phyloP scores from a whole-genome alignment of 2,329 filamentous ascomycete genomes.

The Beauveria varroae region DNA sequence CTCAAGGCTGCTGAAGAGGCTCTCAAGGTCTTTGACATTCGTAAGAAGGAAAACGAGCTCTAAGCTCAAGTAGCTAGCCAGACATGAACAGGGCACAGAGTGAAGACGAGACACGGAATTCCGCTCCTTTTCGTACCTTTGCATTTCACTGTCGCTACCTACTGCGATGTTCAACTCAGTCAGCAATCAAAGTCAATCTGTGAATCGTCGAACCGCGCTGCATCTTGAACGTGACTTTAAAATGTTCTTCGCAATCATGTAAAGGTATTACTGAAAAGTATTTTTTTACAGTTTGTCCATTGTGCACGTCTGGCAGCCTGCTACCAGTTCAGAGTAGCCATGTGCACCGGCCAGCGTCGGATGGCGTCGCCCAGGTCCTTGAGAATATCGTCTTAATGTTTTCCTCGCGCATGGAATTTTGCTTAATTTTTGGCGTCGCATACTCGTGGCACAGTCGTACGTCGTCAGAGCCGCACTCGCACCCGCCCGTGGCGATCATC shows the following conservation, averaged over 20 bases:
- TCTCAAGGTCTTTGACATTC: slow-evolving; percentile 65
- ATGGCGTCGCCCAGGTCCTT: not conserved
- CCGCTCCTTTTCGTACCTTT: not conserved
- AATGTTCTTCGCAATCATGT: not conserved
- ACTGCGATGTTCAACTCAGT: not conserved
- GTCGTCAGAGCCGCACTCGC: not conserved
- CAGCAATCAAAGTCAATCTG: not conserved
- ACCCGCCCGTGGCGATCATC: not conserved
- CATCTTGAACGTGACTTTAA: not conserved
- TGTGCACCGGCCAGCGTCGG: slow-evolving; percentile 1
- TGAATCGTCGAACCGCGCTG: not conserved
- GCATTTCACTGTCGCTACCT: slow-evolving; percentile 6
- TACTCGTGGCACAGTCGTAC: not conserved
- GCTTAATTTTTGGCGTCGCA: not conserved
- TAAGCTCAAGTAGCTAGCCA: slow-evolving; percentile 21
- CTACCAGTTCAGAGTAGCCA: slow-evolving; percentile 2
- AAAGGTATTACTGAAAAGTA: not conserved
- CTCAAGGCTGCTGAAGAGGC: slow-evolving; percentile 90
- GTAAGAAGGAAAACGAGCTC: slow-evolving; percentile 69
- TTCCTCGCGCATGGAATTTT: slow-evolving; percentile 2
- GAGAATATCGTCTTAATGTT: slow-evolving; percentile 3
- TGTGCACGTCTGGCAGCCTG: too few species aligned
- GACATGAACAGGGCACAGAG: not conserved
- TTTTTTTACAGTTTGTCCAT: not conserved
- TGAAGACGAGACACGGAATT: not conserved